Evolutionary conservation across 116 monocot species (phyloP), one percentile per base, ranked within the genome.

Genomic region (Phalaenopsis hybrid): DNA sequence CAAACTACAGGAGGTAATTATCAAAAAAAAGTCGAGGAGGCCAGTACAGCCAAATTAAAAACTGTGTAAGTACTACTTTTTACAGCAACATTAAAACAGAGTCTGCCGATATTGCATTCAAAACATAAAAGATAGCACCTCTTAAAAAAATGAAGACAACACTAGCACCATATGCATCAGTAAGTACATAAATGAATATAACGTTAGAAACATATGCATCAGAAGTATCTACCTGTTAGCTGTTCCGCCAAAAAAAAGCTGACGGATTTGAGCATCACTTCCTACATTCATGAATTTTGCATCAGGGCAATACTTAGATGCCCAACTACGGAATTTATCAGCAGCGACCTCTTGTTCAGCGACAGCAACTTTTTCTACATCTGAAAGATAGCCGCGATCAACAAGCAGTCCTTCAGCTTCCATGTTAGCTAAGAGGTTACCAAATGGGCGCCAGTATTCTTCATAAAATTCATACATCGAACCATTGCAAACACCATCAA

Each of bases 261-360:
- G 98, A 3, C 95, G 91, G 18, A 95, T 85, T 84, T 98, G 98
- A 80, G 89, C 72, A 90, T 98, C 98, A 85, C 98, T 98, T 70
- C 92, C 95, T 1, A 95, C 93, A 85, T 98, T 98, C 98, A 98
- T 98, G 76, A 89, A 91, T 59, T 86, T 87, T 75, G 98, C 98
- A 92, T 98, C 98, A 63, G 87, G 75, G 74, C 98, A 98, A 70
- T 90, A 89, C 48, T 84, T 83, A 67, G 95, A 86, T 28, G 98
- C 98, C 98, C 98, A 98, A 9, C 88, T 88, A 28, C 93, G 87
- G 68, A 98, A 98, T 83, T 51, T 91, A 7, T 90, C 90, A 51
- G 88, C 92, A 44, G 92, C 95, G 43, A 89, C 78, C 88, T 88
- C 58, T 68, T 95, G 89, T 81, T 98, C 93, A 50, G 83, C 74